Evolutionary conservation across 306 rosid species (phyloP).

Genomic region (Corylus avellana): DNA sequence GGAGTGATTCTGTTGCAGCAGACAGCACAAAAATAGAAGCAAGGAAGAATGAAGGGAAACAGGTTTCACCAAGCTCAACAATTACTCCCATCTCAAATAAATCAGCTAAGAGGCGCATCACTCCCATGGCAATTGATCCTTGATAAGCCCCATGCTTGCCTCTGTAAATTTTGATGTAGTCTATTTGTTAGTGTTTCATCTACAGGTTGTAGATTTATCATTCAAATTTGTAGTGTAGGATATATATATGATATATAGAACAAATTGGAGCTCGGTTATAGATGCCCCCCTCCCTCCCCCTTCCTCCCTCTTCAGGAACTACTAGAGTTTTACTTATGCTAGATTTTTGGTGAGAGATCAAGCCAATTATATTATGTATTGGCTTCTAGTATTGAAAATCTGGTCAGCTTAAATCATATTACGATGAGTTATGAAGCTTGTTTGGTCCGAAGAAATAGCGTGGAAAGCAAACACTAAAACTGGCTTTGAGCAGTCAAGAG

Average conservation of each 20-base stretch:
- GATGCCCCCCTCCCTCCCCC: neutral
- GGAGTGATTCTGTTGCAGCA: constrained; percentile 18
- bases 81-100: constrained; percentile 21
- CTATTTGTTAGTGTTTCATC: neutral
- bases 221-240: neutral
- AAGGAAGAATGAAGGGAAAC: constrained; percentile 32
- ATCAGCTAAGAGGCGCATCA: constrained; percentile 54
- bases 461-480: too few species aligned
- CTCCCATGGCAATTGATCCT: constrained; percentile 52
- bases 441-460: too few species aligned
- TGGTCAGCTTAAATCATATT: neutral
- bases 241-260: neutral
- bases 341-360: neutral
- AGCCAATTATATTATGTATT: neutral
- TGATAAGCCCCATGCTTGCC: constrained; percentile 15
- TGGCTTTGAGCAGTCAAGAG: too few species aligned
- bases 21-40: constrained; percentile 27
- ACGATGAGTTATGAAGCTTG: neutral
- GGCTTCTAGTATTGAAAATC: neutral
- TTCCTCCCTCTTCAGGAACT: neutral
- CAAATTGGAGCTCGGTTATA: neutral
- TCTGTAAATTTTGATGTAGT: constrained; percentile 22
- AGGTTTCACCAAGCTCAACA: constrained; percentile 29
- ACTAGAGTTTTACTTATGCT: neutral
- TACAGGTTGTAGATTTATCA: neutral